Base-by-base conservation (phyloP, 2,329 filamentous ascomycete genomes). In the Colletotrichum sp. region DNA sequence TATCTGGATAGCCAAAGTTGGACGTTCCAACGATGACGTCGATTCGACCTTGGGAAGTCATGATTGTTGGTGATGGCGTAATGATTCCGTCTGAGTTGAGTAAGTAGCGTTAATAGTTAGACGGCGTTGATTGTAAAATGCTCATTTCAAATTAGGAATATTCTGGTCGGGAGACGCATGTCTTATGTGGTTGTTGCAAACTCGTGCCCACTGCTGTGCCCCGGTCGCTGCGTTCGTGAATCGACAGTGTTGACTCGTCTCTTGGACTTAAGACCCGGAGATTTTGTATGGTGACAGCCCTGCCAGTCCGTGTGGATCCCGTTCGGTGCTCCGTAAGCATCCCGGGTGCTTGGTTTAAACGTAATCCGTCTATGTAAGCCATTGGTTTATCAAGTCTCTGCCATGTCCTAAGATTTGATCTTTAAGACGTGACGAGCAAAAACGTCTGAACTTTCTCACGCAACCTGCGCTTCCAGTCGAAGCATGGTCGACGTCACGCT, bases 81-180 rank as follows among this genome's bases (percentile, higher is more conserved):
- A 21, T 49, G n/a, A n/a, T 49, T 12, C 39, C 9, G 39, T 7
- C 6, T 6, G 2, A 6, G n/a, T 21, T 6, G 2, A 6, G n/a
- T 21, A 7, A 8, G 18, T 21, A 49, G 18, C 10, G 18, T 21
- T 21, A 4, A 21, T 3, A 7, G 3, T 12, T n/a, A 21, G 3
- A n/a, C 10, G 4, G 9, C 6, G n/a, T 21, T 8, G 5, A 21
- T 21, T 49, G 3, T 7, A 4, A n/a, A 5, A 0, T 49, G 10
- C 10, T 13, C 18, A 13, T 49, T 21, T 3, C 1, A n/a, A 49
- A 10, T 6, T 49, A 34, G 18, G 8, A 12, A 3, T 7, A 4
- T 21, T 49, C 18, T n/a, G 18, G 18, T 4, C 2, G 44, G 6
- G 18, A 49, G n/a, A 13, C 3, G 9, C 18, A 4, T 21, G n/a